phyloP scores from a whole-genome alignment of 768 basidiomycete genomes.

The Termitomyces heimii region DNA sequence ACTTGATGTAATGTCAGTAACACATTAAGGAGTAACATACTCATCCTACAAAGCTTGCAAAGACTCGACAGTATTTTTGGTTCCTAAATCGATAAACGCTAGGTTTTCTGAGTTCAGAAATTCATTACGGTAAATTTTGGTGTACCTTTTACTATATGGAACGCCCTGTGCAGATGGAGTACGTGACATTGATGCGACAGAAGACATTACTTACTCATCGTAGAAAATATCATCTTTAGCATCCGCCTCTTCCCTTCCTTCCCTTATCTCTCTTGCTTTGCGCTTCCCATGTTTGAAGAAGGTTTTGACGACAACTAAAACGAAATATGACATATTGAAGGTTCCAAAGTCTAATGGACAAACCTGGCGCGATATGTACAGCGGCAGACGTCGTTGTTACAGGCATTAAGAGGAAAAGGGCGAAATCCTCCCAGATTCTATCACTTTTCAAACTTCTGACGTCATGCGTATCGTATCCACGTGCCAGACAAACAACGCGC shows the following conservation, averaged over 20 bases:
- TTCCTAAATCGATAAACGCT: neutral
- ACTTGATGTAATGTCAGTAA: constrained; percentile 19
- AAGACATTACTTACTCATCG: neutral
- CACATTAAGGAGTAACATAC: neutral
- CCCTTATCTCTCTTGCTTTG: neutral
- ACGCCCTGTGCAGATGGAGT: neutral
- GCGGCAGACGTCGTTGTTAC: neutral
- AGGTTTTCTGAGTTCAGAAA: neutral
- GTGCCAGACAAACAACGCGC: constrained; percentile 13
- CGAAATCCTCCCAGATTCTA: too few species aligned
- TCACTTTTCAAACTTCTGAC: constrained; percentile 15
- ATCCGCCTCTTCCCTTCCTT: neutral
- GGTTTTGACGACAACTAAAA: neutral
- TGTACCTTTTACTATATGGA: neutral
- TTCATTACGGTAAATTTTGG: neutral
- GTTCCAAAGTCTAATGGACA: too few species aligned
- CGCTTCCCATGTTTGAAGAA: neutral
- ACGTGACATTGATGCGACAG: neutral
- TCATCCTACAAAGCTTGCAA: neutral
- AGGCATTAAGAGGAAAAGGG: neutral
- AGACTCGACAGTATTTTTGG: neutral
- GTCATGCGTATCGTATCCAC: constrained; percentile 17
- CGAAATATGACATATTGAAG: neutral
- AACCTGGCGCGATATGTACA: neutral
- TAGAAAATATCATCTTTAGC: neutral